Conservation (phyloP, 176 grass and related monocot genomes). For the Triticum dicoccoides region DNA sequence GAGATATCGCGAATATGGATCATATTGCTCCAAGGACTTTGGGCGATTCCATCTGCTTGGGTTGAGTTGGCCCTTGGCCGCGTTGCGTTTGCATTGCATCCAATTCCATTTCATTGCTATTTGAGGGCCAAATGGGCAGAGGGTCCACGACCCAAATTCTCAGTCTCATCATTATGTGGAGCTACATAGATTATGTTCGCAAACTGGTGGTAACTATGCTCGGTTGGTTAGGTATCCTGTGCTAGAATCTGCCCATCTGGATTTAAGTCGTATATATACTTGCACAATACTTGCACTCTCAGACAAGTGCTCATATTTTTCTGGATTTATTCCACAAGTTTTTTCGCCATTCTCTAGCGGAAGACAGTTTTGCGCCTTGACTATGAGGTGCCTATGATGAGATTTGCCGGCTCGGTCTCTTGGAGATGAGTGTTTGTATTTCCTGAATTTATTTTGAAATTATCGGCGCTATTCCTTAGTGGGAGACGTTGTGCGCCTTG, state of each 20-base stretch:
- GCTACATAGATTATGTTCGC: too few species aligned
- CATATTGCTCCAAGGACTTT: neutral
- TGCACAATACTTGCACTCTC: too few species aligned
- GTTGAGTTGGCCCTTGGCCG: neutral
- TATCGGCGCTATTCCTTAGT: too few species aligned
- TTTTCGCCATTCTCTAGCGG: too few species aligned
- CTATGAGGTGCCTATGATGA: too few species aligned
- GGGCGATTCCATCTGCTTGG: slow-evolving; percentile 27
- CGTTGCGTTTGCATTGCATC: neutral
- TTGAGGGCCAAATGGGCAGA: neutral
- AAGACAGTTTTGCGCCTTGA: too few species aligned
- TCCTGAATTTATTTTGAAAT: neutral
- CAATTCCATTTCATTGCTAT: neutral
- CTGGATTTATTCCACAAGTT: neutral
- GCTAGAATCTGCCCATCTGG: too few species aligned
- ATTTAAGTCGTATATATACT: too few species aligned
- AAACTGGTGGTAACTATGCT: neutral
- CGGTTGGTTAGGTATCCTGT: neutral
- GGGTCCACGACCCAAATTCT: neutral
- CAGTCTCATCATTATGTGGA: neutral
- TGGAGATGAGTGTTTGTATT: neutral
- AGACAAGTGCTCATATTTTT: neutral
- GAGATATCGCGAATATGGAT: slow-evolving; percentile 17
- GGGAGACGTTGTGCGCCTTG: too few species aligned
- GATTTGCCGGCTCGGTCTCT: too few species aligned